Base-by-base conservation (phyloP, 805 yeast species). In the Peterozyma xylosa region DNA sequence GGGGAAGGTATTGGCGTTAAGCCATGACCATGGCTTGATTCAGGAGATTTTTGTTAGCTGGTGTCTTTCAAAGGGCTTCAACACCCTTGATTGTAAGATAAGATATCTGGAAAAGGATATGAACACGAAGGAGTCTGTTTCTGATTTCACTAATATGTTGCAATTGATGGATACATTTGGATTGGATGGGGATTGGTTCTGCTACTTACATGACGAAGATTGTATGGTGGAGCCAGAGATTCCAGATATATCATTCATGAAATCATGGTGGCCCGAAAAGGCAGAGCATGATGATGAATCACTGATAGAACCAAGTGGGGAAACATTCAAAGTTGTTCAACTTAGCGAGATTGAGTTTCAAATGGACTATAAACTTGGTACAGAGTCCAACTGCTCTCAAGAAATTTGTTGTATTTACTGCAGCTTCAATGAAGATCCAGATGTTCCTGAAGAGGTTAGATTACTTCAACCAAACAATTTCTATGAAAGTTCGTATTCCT, bases 331-430 rank as follows among this genome's bases (percentile, higher is more conserved):
- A 44, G 71, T 68, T 11, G 58, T 68, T 46, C 74, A 68, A 45
- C 45, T 69, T 16, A 59, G 68, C 14, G 74, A 69, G 48, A 63
- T 67, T 50, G 71, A 69, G 50, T 55, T 62, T 42, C 66, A 69
- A 51, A 53, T 64, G 34, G 60, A 71, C 44, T 69, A 62, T 52
- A 50, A 54, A 32, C 50, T 66, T 10, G 73, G 71, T 5, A 40
- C 64, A 5, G 74, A 69, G 52, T 60, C 67, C 9, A 68, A 69
- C 50, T 68, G 74, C 52, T 53, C 68, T 9, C 55, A 50, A 35
- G 60, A 62, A 13, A 45, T 66, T 33, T 68, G 74, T 53, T 68
- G 74, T 50, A 55, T 63, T 38, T 68, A 69, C 0, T 67, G 66
- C 44, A 41, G 43, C 5, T 36, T 56, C 64, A 29, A 65, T 29